Percentiles rank a stretch among this genome's conserved stretches.
Conservation (phyloP, 805 yeast species). For the Phaffomyces antillensis region DNA sequence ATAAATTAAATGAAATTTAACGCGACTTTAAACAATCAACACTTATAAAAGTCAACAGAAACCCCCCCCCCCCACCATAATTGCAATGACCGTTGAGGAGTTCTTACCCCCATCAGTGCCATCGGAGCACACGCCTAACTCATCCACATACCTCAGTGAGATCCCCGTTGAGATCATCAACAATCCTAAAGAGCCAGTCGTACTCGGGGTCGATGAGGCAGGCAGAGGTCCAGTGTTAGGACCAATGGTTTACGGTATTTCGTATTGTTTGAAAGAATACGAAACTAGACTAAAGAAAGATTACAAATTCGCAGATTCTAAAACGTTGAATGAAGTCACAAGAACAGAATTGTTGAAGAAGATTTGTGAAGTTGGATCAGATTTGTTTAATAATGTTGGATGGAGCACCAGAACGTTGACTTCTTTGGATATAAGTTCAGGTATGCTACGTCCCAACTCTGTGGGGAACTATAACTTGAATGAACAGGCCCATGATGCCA, state of each 20-base stretch:
- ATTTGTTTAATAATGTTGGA: slow-evolving; percentile 57
- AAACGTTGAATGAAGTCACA: slow-evolving; percentile 66
- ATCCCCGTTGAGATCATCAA: slow-evolving; percentile 36
- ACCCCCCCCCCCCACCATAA: no score
- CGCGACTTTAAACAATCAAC: neutral
- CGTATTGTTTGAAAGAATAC: slow-evolving; percentile 60
- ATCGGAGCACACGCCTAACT: slow-evolving; percentile 25
- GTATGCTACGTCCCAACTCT: slow-evolving; percentile 69
- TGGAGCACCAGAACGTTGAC: slow-evolving; percentile 85
- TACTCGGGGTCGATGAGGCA: slow-evolving; percentile 94
- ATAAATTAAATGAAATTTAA: no score
- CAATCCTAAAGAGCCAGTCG: slow-evolving; percentile 33
- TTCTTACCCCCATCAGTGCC: slow-evolving; percentile 32
- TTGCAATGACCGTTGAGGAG: neutral
- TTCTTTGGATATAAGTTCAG: slow-evolving; percentile 78
- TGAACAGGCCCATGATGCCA: slow-evolving; percentile 94
- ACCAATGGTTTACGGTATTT: slow-evolving; percentile 93
- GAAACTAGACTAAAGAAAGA: slow-evolving; percentile 38
- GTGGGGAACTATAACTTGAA: slow-evolving; percentile 58
- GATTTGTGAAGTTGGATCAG: slow-evolving; percentile 42
- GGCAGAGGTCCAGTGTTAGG: slow-evolving; percentile 98
- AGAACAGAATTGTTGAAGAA: slow-evolving; percentile 55
- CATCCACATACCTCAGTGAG: slow-evolving; percentile 43
- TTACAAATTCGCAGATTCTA: slow-evolving; percentile 91
- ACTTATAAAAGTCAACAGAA: no score